A percentile compares a stretch with the other conserved stretches of the same genome.
phyloP scores from a whole-genome alignment of 2,329 filamentous ascomycete species.

The Xylariaceae sp. region DNA sequence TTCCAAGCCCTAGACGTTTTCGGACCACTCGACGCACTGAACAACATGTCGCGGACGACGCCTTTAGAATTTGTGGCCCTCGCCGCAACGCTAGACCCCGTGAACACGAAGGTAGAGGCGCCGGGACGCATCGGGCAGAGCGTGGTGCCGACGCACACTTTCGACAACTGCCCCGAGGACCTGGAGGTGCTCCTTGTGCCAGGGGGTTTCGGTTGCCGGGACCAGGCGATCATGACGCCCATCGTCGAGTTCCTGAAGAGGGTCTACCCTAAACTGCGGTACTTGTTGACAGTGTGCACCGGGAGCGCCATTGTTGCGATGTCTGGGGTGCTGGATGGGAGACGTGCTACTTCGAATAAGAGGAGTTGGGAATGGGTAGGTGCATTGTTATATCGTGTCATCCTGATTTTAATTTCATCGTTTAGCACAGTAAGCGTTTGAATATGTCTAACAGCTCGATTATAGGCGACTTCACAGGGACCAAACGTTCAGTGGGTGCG shows the following conservation, averaged over 20 bases:
- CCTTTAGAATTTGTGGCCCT: slow-evolving; percentile 51
- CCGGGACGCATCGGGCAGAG: slow-evolving; percentile 44
- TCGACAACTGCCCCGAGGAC: slow-evolving; percentile 55
- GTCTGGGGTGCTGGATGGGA: slow-evolving; percentile 66
- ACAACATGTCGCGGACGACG: slow-evolving; percentile 47
- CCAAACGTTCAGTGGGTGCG: slow-evolving; percentile 65
- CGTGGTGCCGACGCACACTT: slow-evolving; percentile 57
- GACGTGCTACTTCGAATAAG: slow-evolving; percentile 72
- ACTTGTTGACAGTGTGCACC: slow-evolving; percentile 71
- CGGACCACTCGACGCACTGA: slow-evolving; percentile 55
- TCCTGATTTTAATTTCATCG: neutral
- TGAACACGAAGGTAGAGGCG: slow-evolving; percentile 42
- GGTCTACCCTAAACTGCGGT: slow-evolving; percentile 56
- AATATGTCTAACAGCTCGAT: slow-evolving; percentile 8
- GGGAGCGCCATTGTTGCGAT: slow-evolving; percentile 65
- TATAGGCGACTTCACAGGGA: slow-evolving; percentile 48
- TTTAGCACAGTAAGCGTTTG: neutral
- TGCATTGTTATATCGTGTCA: neutral
- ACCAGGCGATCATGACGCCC: slow-evolving; percentile 40
- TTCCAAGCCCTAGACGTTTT: slow-evolving; percentile 47
- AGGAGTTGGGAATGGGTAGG: slow-evolving; percentile 55
- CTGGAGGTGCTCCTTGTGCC: slow-evolving; percentile 72
- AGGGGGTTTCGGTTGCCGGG: slow-evolving; percentile 61
- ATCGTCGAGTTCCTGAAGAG: slow-evolving; percentile 55
- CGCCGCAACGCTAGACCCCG: slow-evolving; percentile 49